These are phyloP conservation scores for Trichoderma atroviride DNA, from an alignment of 2,329 filamentous ascomycete species.

Conservation along the genomic window DNA sequence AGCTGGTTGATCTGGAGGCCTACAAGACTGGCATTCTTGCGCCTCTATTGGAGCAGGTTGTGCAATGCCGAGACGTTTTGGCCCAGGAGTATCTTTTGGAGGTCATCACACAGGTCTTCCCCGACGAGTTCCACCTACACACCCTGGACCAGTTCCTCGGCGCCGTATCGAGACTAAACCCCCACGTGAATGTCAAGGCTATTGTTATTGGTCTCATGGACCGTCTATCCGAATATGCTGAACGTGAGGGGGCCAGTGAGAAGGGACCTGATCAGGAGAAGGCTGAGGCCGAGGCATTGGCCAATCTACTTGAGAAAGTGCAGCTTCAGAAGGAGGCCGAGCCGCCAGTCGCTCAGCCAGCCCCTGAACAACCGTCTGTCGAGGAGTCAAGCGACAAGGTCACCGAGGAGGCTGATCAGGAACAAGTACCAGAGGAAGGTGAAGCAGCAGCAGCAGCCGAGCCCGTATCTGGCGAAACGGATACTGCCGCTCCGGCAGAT, in stretches of 20 bases:
- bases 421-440: conserved; percentile 32
- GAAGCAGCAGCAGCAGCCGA: conserved; percentile 31
- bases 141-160: conserved; percentile 94
- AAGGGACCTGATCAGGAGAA: conserved; percentile 71
- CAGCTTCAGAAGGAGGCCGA: conserved; percentile 64
- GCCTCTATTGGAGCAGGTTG: conserved; percentile 91
- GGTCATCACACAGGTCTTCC: conserved; percentile 98
- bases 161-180: conserved; percentile 89
- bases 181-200: conserved; percentile 95
- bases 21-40: conserved; percentile 91
- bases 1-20: conserved; percentile 90
- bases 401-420: not conserved
- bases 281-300: conserved; percentile 81
- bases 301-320: conserved; percentile 75
- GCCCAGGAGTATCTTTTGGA: conserved; percentile 97
- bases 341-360: conserved; percentile 30
- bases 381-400: conserved; percentile 37
- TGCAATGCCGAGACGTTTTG: conserved; percentile 94
- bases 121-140: conserved; percentile 96
- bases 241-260: conserved; percentile 77
- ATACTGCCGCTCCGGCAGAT: conserved; percentile 31
- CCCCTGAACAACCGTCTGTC: conserved; percentile 30
- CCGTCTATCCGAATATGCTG: conserved; percentile 89
- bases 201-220: conserved; percentile 99
- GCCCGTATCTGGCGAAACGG: conserved; percentile 32